Conservation (phyloP, 208 protist species). For the Leishmania tarentolae region DNA sequence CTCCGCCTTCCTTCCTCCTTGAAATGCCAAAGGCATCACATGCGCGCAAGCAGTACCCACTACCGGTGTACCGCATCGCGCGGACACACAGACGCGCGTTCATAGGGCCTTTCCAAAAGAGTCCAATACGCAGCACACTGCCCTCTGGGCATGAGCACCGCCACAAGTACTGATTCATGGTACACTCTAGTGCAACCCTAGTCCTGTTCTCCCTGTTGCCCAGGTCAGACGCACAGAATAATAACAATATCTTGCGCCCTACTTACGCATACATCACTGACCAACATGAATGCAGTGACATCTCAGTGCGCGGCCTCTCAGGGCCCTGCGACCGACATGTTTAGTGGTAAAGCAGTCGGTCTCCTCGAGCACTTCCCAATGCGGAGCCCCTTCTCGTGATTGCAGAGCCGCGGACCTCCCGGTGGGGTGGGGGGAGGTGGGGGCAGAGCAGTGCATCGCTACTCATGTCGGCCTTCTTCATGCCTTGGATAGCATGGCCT, state of each 20-base stretch:
- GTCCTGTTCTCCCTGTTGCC: too few relatives aligned
- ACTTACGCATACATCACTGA: background rate
- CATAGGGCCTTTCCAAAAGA: background rate
- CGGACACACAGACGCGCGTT: background rate
- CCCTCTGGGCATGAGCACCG: background rate
- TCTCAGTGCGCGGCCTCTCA: background rate
- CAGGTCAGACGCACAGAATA: background rate
- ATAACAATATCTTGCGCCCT: background rate
- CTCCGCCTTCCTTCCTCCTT: too few relatives aligned
- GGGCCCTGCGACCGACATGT: background rate
- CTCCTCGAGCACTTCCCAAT: background rate
- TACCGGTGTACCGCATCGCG: background rate
- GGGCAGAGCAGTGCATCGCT: too few relatives aligned
- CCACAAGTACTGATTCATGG: background rate
- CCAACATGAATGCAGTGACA: background rate
- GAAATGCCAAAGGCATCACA: too few relatives aligned
- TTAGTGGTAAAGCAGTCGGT: background rate
- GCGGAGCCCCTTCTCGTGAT: background rate
- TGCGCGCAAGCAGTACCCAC: background rate
- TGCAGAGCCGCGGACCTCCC: too few relatives aligned
- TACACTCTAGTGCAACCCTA: background rate
- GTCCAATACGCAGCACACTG: background rate
- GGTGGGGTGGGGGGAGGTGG: too few relatives aligned
- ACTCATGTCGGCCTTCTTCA: background rate
- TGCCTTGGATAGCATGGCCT: background rate